Conservation (phyloP, 129 eudicot genomes). For the Saposhnikovia divaricata region DNA sequence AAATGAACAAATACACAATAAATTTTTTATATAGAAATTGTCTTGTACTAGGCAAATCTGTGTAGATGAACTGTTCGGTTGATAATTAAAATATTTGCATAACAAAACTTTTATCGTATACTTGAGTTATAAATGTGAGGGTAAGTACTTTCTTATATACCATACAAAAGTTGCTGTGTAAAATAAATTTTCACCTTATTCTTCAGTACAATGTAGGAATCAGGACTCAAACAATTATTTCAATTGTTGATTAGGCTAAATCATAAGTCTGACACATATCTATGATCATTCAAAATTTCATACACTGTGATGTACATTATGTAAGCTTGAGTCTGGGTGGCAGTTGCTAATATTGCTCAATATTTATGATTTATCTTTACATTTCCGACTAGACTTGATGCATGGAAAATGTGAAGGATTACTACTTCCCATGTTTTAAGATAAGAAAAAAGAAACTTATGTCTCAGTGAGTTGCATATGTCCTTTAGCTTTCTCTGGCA, state of each 20-base stretch:
- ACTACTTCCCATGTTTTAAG: not conserved
- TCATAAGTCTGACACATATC: not conserved
- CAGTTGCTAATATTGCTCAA: not conserved
- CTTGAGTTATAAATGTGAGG: not conserved
- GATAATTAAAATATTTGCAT: not conserved
- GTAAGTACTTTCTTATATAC: slow-evolving; percentile 1
- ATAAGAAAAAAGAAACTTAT: not conserved
- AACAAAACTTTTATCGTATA: not conserved
- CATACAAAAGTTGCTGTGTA: not conserved
- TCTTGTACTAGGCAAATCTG: not conserved
- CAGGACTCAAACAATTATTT: not conserved
- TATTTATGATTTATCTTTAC: not conserved
- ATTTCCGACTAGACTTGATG: not conserved
- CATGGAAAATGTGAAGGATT: not conserved
- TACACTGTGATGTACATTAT: not conserved
- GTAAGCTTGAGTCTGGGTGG: not conserved
- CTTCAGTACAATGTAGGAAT: not conserved
- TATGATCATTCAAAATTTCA: not conserved
- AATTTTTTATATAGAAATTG: not conserved
- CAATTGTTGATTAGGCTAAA: not conserved
- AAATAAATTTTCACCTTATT: not conserved
- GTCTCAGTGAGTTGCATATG: not conserved
- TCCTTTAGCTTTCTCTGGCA: not conserved
- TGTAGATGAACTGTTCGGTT: not conserved
- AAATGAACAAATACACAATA: not conserved